phyloP scores from a whole-genome alignment of 805 yeast genomes.

The Schizosaccharomyces japonicus region DNA sequence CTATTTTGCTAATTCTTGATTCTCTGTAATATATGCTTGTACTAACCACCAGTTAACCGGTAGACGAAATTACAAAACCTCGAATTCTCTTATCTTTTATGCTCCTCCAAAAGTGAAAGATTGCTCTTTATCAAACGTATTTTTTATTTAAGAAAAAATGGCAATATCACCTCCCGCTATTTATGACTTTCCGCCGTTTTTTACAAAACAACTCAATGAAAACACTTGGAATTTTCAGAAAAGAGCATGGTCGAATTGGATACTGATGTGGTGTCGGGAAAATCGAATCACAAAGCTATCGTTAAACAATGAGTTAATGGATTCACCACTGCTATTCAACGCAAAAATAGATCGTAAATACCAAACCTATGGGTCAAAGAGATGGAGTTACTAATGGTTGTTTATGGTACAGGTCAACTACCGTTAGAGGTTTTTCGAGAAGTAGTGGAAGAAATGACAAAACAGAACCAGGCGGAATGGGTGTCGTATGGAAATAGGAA shows the following conservation, averaged over 20 bases:
- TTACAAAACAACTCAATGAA: background rate
- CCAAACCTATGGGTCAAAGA: background rate
- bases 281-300: background rate
- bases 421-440: background rate
- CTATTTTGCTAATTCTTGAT: too few species aligned
- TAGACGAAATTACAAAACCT: too few species aligned
- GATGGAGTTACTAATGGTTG: background rate
- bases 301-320: background rate
- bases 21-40: too few species aligned
- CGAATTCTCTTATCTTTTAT: too few species aligned
- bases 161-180: too few species aligned
- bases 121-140: too few species aligned
- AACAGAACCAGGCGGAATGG: background rate
- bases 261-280: constrained; percentile 1
- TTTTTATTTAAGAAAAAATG: too few species aligned
- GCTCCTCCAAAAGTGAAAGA: too few species aligned
- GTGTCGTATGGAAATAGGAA: background rate
- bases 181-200: background rate
- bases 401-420: background rate
- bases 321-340: background rate
- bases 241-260: background rate
- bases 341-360: background rate
- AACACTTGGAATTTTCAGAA: background rate
- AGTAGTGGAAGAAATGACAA: background rate
- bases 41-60: too few species aligned